Conservation (phyloP, 1,139 yeast species). For the Trichomonascaceae sp. region DNA sequence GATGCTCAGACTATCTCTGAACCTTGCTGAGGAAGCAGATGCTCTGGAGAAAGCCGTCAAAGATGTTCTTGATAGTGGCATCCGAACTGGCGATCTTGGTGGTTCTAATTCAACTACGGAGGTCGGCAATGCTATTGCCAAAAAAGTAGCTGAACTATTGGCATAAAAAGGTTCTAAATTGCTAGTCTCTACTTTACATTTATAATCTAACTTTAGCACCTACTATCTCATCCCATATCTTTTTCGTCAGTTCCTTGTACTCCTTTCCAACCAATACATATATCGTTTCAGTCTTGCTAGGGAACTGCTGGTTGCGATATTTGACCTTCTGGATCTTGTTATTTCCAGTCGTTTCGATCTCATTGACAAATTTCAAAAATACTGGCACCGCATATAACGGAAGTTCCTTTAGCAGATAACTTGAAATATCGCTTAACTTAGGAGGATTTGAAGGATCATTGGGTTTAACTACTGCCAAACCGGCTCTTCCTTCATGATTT, state of each 20-base stretch:
- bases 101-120: slow-evolving; percentile 76
- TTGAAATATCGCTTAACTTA: slow-evolving; percentile 35
- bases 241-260: slow-evolving; percentile 1
- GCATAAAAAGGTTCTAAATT: slow-evolving; percentile 3
- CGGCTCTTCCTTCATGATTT: slow-evolving; percentile 91
- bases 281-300: slow-evolving; percentile 59
- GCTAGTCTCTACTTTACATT: not conserved
- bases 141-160: slow-evolving; percentile 58
- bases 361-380: slow-evolving; percentile 61
- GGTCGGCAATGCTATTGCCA: slow-evolving; percentile 89
- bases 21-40: slow-evolving; percentile 75
- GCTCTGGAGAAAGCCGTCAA: slow-evolving; percentile 87
- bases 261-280: slow-evolving; percentile 60
- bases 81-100: slow-evolving; percentile 87
- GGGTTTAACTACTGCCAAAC: slow-evolving; percentile 72
- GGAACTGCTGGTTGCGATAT: slow-evolving; percentile 72
- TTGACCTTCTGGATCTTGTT: slow-evolving; percentile 79
- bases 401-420: slow-evolving; percentile 42
- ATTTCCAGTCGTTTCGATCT: slow-evolving; percentile 67
- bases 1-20: slow-evolving; percentile 90
- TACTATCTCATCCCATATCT: slow-evolving; percentile 2
- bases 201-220: slow-evolving; percentile 3
- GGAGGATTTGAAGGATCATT: slow-evolving; percentile 26
- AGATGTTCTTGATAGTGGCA: slow-evolving; percentile 69
- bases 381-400: slow-evolving; percentile 90